Evolutionary conservation across 148 eudicot species (phyloP), one percentile per base, ranked within the genome.

Genomic region (Rhododendron vialii): DNA sequence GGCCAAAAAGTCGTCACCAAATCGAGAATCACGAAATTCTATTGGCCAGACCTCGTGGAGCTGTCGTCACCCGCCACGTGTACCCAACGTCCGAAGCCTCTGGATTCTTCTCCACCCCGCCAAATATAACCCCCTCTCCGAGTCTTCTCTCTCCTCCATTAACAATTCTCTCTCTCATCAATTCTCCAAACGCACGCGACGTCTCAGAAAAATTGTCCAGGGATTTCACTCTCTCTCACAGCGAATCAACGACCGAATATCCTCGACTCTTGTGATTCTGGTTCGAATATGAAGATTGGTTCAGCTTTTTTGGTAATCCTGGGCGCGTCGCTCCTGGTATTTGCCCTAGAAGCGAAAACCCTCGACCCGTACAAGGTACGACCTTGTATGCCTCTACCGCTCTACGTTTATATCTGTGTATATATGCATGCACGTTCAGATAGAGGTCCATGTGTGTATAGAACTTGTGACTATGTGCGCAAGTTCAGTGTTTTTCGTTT

Each of bases 31-130:
- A 87, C 89, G 45, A 76, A 92, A 91, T 86, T 74, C 88, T 61
- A 94, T 95, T 95, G 98, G 96, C 73, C 59, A 86, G 30, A 20
- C 18, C 3, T 88, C 93, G 94, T 95, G 98, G 90, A 90, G 74
- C 85, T 45, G 74, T 73, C 6, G 1, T 20, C 22, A 91, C 91
- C 7, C 45, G 45, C 45, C 98, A 94, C 94, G 93, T 94, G 82
- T 30, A 53, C 85, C 10, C 2, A 74, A 51, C 55, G 4, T 13
- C 57, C 75, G 93, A 89, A 90, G 76, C 87, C 11, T 95, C 96
- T 88, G 67, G 89, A 82, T 30, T 41, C 41, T 89, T 88, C 88
- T 78, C 84, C 84, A 83, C 84, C 82, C 83, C 81, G 74, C 81
- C 51, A 80, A 88, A 89, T 51, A 90, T 82, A 69, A 81, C 3